These are phyloP conservation scores for Triangularia verruculosa DNA, from an alignment of 2,329 filamentous ascomycete genomes.

Conservation along the genomic window DNA sequence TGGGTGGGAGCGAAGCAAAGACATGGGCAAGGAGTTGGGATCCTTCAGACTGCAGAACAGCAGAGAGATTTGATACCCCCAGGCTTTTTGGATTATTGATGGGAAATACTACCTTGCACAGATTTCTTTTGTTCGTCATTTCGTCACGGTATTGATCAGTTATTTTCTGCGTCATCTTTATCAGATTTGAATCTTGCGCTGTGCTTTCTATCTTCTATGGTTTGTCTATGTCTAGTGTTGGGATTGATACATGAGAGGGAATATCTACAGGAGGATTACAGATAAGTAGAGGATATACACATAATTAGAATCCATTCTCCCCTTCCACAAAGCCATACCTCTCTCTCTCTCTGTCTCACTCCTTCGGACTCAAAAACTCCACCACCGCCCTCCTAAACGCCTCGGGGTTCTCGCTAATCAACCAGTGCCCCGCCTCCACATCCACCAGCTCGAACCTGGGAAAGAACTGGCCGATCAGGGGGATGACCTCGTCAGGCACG, in stretches of 20 bases:
- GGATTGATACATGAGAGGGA: too few species aligned
- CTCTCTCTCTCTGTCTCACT: conserved; percentile 25
- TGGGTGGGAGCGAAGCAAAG: too few species aligned
- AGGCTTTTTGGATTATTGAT: background rate
- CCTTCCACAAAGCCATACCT: background rate
- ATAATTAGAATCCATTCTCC: background rate
- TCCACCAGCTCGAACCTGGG: conserved; percentile 71
- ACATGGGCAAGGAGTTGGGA: background rate
- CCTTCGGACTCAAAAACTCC: conserved; percentile 34
- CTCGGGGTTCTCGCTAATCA: conserved; percentile 84
- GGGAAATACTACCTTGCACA: background rate
- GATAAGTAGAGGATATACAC: background rate
- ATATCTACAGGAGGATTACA: too few species aligned
- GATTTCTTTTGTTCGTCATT: background rate
- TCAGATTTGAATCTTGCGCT: too few species aligned
- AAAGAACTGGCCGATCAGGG: conserved; percentile 79
- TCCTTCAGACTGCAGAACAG: background rate
- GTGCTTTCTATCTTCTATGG: too few species aligned
- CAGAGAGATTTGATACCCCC: background rate
- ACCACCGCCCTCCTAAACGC: conserved; percentile 62
- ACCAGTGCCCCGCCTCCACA: conserved; percentile 79
- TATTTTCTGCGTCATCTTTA: background rate
- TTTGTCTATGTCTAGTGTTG: too few species aligned
- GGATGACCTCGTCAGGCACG: conserved; percentile 74
- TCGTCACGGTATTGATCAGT: background rate